phyloP scores from a whole-genome alignment of 805 yeast genomes.

The Starmerella roubikii region DNA sequence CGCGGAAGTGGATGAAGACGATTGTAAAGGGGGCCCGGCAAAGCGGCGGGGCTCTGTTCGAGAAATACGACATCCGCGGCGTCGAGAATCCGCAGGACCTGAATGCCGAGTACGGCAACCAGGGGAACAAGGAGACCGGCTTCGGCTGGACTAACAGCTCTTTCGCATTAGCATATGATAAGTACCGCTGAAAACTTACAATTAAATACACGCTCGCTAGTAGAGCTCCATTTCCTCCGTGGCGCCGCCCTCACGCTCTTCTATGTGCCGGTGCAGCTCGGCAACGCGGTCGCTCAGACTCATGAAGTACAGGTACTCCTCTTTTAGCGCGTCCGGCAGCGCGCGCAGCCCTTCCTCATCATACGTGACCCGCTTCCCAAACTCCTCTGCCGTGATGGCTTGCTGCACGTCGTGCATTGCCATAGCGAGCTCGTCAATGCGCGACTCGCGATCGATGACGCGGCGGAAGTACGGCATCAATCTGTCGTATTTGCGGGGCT shows the following conservation, averaged over 20 bases:
- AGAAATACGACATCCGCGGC: constrained; percentile 80
- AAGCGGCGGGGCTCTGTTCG: constrained; percentile 88
- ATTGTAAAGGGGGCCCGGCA: constrained; percentile 74
- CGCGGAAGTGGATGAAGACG: constrained; percentile 78
- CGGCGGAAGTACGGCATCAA: constrained; percentile 23
- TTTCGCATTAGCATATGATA: constrained; percentile 27
- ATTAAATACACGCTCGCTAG: background rate
- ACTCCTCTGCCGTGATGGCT: constrained; percentile 25
- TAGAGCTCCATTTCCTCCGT: constrained; percentile 8
- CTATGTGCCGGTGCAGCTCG: constrained; percentile 43
- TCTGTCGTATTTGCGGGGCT: constrained; percentile 24
- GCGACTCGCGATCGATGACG: constrained; percentile 25
- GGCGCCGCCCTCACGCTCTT: constrained; percentile 14
- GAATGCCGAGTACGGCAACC: constrained; percentile 93
- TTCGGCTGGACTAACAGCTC: constrained; percentile 98
- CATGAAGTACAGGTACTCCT: constrained; percentile 55
- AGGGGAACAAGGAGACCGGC: constrained; percentile 93
- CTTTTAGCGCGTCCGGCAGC: constrained; percentile 28
- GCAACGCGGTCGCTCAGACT: constrained; percentile 61
- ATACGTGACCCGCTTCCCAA: constrained; percentile 14
- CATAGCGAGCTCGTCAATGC: constrained; percentile 22
- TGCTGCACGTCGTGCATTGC: constrained; percentile 26
- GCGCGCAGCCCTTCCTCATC: constrained; percentile 15
- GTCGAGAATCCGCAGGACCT: constrained; percentile 79
- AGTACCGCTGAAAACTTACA: no score